Conservation (phyloP, 257 asterid genomes). For the Nyctanthes arbortristis region DNA sequence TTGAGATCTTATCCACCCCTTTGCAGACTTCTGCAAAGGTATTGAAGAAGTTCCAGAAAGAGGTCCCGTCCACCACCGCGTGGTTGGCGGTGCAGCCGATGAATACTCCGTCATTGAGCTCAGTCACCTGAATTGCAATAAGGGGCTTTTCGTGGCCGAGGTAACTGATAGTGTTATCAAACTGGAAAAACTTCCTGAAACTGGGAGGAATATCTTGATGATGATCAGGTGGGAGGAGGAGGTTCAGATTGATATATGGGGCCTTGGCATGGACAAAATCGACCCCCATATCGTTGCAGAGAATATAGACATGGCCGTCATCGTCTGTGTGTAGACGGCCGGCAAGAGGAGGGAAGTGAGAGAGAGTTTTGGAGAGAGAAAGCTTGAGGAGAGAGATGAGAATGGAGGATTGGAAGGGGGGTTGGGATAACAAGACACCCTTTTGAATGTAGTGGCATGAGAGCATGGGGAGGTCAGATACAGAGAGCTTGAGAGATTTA, state of each 20-base stretch:
- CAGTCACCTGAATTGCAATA: slow-evolving; percentile 74
- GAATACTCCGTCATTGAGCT: slow-evolving; percentile 65
- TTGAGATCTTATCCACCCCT: slow-evolving; percentile 52
- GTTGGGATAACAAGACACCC: slow-evolving; percentile 68
- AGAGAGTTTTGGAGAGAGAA: slow-evolving; percentile 69
- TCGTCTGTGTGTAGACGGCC: slow-evolving; percentile 75
- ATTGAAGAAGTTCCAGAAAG: slow-evolving; percentile 93
- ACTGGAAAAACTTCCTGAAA: slow-evolving; percentile 67
- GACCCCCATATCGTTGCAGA: slow-evolving; percentile 68
- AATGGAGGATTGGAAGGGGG: slow-evolving; percentile 40
- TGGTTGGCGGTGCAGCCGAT: slow-evolving; percentile 80
- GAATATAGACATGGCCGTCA: slow-evolving; percentile 59
- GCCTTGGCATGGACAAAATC: slow-evolving; percentile 76
- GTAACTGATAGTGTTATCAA: slow-evolving; percentile 69
- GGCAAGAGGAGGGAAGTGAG: slow-evolving; percentile 81
- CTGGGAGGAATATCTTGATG: slow-evolving; percentile 52
- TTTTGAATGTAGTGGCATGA: slow-evolving; percentile 94
- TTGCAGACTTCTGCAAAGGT: slow-evolving; percentile 66
- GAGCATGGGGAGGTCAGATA: slow-evolving; percentile 95
- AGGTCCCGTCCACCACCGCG: slow-evolving; percentile 94
- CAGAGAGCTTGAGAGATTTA: slow-evolving; percentile 73
- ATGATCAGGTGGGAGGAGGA: slow-evolving; percentile 32
- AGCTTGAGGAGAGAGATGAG: slow-evolving; percentile 63
- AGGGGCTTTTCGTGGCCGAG: slow-evolving; percentile 76
- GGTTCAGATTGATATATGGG: slow-evolving; percentile 33